phyloP scores from a whole-genome alignment of 805 yeast genomes.

The Candida peoriensis region DNA sequence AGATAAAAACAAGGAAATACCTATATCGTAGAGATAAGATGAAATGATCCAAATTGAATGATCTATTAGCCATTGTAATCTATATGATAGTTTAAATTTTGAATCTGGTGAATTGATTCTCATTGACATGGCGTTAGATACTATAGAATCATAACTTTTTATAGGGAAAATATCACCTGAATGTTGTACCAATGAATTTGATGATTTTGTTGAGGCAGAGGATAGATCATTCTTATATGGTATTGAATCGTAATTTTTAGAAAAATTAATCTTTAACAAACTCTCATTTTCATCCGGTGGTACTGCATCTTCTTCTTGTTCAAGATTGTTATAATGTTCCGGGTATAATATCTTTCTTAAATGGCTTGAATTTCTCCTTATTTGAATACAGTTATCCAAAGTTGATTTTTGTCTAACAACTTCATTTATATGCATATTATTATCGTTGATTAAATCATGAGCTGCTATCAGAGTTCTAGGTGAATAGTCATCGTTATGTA shows the following conservation, averaged over 20 bases:
- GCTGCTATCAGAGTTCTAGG: constrained; percentile 1
- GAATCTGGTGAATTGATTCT: constrained; percentile 6
- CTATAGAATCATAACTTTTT: background rate
- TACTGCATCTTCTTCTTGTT: background rate
- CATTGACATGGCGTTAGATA: constrained; percentile 10
- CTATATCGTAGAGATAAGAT: constrained; percentile 24
- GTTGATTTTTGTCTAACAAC: constrained; percentile 28
- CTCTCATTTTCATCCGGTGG: background rate
- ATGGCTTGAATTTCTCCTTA: constrained; percentile 27
- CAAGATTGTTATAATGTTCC: constrained; percentile 5
- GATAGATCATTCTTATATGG: constrained; percentile 3
- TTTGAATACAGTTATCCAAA: constrained; percentile 31
- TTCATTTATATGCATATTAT: constrained; percentile 12
- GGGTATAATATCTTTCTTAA: constrained; percentile 16
- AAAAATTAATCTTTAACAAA: background rate
- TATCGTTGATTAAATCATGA: constrained; percentile 8
- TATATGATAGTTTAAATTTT: constrained; percentile 16
- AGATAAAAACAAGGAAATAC: constrained; percentile 31
- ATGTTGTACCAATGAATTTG: background rate
- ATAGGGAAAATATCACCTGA: constrained; percentile 1
- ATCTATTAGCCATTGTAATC: constrained; percentile 9
- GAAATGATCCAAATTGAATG: constrained; percentile 7
- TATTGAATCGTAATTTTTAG: constrained; percentile 3
- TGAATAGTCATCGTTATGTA: constrained; percentile 8
- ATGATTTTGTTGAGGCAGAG: background rate